phyloP scores from a whole-genome alignment of 768 basidiomycete species.

The Boletus rubropictus region DNA sequence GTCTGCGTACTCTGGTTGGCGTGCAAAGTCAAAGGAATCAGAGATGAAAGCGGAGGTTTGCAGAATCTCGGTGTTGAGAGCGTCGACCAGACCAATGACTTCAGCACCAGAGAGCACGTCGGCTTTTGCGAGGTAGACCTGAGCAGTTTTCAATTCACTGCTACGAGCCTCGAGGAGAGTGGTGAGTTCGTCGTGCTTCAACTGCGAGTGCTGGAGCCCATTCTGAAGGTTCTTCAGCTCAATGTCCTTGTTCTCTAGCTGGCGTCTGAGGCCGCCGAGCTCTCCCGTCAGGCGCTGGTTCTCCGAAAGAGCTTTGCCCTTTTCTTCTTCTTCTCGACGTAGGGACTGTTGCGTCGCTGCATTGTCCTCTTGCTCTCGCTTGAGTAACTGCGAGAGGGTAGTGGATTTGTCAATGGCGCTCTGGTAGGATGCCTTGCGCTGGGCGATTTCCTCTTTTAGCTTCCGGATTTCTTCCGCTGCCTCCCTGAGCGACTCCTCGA shows the following conservation, averaged over 20 bases:
- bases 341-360: constrained; percentile 12
- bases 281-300: constrained; percentile 16
- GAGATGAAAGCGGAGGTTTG: constrained; percentile 43
- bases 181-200: constrained; percentile 25
- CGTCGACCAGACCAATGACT: constrained; percentile 34
- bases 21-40: constrained; percentile 33
- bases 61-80: constrained; percentile 44
- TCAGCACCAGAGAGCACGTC: constrained; percentile 43
- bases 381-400: constrained; percentile 15
- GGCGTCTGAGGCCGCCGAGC: constrained; percentile 14
- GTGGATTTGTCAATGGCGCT: constrained; percentile 9
- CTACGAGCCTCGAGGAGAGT: constrained; percentile 31
- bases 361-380: constrained; percentile 17
- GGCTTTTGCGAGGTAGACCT: constrained; percentile 39
- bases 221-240: constrained; percentile 24
- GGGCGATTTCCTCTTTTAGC: constrained; percentile 16
- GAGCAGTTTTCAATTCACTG: constrained; percentile 38
- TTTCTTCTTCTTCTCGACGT: constrained; percentile 21
- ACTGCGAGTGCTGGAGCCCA: constrained; percentile 24
- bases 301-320: constrained; percentile 4
- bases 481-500: constrained; percentile 8
- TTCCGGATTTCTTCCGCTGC: constrained; percentile 13
- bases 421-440: constrained; percentile 7
- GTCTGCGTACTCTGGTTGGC: constrained; percentile 13
- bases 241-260: constrained; percentile 19